Base-by-base conservation (phyloP, 1,284 basidiomycete species). In the Fomitopsis betulina region DNA sequence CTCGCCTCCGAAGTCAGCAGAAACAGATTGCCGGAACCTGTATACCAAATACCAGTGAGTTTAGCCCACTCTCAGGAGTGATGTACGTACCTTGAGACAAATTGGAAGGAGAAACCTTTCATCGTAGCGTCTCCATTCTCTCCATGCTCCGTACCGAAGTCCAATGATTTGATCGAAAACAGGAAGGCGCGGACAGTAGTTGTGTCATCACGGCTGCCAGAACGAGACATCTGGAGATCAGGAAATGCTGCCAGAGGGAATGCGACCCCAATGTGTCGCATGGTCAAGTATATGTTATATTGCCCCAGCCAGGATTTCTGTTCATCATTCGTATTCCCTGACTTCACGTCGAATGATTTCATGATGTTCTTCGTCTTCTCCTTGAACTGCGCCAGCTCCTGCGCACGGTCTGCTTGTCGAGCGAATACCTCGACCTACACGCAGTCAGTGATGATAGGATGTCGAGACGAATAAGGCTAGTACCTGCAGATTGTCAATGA, bases 401-500 rank as follows among this genome's bases (percentile, higher is more conserved):
- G 73, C 4, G 86, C 83, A 38, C 93, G 84, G 64, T 88, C 84
- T 63, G 91, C 87, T 65, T 86, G 81, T 33, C 90, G 80, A 19
- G 83, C 74, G 21, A 87, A 75, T 55, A 96, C 79, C 67, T 96
- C 94, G 6, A 83, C 81, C 83, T 92, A 67, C 33, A 32, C 67
- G 66, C 57, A 21, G 54, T 35, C 10, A 38, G 30, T 5, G 37
- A 27, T 27, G 52, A 19, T 13, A 40, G 2, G 2, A 30, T 21
- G 9, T 42, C 13, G 58, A 52, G 63, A 56, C 43, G 32, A 54
- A 6, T 21, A 32, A 30, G 9, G 45, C 25, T 57, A 66, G 64
- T 74, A 87, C 90, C 80, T 91, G 89, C 54, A 92, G 74, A 64
- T 94, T 83, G 67, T 94, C 91, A 52, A 95, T 73, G 58, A 95